Evolutionary conservation across 73 alveolate genomes (phyloP).

Genomic region (Tetrahymena borealis): DNA sequence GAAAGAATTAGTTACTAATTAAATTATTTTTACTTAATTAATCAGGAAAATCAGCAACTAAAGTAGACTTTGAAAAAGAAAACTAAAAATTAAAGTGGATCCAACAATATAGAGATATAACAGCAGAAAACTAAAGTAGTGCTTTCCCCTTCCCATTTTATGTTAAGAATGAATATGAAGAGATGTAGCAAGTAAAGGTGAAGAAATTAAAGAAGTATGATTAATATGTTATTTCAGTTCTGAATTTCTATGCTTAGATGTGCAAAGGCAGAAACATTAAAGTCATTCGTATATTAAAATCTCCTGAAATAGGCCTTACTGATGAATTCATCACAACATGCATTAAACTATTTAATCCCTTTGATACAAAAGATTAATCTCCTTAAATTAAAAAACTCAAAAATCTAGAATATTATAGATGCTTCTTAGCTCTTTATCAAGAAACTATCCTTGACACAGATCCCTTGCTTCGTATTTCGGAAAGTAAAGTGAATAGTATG

Average conservation of each 20-base stretch:
- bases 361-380: background rate
- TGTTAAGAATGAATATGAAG: background rate
- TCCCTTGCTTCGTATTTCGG: background rate
- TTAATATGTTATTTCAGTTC: background rate
- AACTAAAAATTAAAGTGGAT: background rate
- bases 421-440: background rate
- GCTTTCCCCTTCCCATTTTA: background rate
- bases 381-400: background rate
- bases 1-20: too few relatives aligned
- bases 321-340: background rate
- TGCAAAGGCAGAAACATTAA: background rate
- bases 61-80: background rate
- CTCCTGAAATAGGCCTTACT: background rate
- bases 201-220: background rate
- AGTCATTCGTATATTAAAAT: background rate
- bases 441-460: background rate
- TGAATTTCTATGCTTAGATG: background rate
- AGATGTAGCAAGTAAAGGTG: background rate
- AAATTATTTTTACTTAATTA: too few relatives aligned
- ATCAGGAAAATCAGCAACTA: background rate
- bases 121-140: background rate
- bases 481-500: background rate
- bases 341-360: background rate
- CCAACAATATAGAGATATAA: background rate
- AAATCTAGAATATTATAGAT: background rate